A percentile compares a stretch with the other conserved stretches of the same genome.
phyloP scores from a whole-genome alignment of 805 yeast genomes.

The Yamadazyma endophytica region DNA sequence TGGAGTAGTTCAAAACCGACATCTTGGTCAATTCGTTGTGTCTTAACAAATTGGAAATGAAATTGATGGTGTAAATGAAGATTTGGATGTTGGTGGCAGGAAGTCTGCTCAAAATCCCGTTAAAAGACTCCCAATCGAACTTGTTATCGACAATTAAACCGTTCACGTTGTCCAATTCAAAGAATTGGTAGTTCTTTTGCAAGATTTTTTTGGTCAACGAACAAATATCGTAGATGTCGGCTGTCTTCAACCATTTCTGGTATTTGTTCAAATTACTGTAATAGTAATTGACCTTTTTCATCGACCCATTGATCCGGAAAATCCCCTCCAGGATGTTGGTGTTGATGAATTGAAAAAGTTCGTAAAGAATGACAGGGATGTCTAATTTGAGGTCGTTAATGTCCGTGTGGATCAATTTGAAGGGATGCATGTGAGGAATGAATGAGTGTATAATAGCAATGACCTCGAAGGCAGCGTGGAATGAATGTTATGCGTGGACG shows the following conservation, averaged over 20 bases:
- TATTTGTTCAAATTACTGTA: constrained; percentile 11
- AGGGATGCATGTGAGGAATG: constrained; percentile 10
- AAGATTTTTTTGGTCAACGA: constrained; percentile 22
- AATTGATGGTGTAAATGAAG: constrained; percentile 11
- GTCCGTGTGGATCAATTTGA: constrained; percentile 4
- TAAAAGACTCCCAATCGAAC: constrained; percentile 1
- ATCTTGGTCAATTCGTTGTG: constrained; percentile 21
- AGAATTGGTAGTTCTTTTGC: constrained; percentile 10
- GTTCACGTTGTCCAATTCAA: constrained; percentile 4
- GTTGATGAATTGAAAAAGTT: constrained; percentile 17
- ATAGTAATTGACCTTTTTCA: constrained; percentile 19
- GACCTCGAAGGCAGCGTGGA: too few relatives aligned
- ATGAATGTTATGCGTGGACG: too few relatives aligned
- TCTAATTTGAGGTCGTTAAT: constrained; percentile 3
- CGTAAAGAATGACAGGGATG: constrained; percentile 18
- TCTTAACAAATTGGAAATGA: constrained; percentile 12
- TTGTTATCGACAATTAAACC: too few relatives aligned
- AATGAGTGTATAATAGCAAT: too few relatives aligned
- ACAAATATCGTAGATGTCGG: constrained; percentile 23
- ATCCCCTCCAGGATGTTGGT: constrained; percentile 21
- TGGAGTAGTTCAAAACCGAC: constrained; percentile 23
- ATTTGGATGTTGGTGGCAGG: constrained; percentile 2
- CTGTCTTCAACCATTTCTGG: constrained; percentile 16
- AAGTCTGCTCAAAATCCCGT: constrained; percentile 1
- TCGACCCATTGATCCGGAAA: constrained; percentile 29